Evolutionary conservation across 2,329 filamentous ascomycete genomes (phyloP).

Genomic region (Graphilbum sp.): DNA sequence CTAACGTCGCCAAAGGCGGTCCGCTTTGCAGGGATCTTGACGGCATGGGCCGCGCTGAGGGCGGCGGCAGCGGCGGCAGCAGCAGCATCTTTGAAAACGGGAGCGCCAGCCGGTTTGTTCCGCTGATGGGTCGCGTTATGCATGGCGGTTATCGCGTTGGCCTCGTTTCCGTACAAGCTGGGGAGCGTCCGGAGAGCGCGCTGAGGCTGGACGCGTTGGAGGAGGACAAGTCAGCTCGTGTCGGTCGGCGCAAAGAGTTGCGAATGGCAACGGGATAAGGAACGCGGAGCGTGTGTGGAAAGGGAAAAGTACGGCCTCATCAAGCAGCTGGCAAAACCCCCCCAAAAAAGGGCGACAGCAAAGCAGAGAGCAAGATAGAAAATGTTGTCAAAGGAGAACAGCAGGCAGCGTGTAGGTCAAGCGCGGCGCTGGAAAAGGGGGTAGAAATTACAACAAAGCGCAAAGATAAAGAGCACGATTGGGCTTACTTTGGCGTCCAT

Average conservation of each 20-base stretch:
- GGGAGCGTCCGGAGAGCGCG: slow-evolving; percentile 40
- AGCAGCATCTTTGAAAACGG: slow-evolving; percentile 27
- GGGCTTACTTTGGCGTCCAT: not conserved
- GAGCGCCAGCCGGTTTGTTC: slow-evolving; percentile 60
- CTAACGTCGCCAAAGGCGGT: slow-evolving; percentile 71
- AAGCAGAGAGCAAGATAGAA: too few relatives aligned
- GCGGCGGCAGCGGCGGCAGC: not conserved
- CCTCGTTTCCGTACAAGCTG: slow-evolving; percentile 39
- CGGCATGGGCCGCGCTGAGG: slow-evolving; percentile 21
- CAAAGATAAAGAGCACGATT: too few relatives aligned
- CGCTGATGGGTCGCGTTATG: slow-evolving; percentile 53
- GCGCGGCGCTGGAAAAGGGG: not conserved
- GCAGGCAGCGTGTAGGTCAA: too few relatives aligned
- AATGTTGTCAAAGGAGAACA: too few relatives aligned
- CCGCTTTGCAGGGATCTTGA: slow-evolving; percentile 55
- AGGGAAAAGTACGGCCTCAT: too few relatives aligned
- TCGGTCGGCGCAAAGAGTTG: not conserved
- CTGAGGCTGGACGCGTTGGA: slow-evolving; percentile 40
- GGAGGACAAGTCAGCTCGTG: slow-evolving; percentile 1
- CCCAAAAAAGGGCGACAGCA: too few relatives aligned
- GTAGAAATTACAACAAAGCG: not conserved
- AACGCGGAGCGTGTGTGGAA: not conserved
- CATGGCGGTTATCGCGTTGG: slow-evolving; percentile 46
- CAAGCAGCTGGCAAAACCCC: too few relatives aligned
- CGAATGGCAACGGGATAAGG: too few relatives aligned